Evolutionary conservation across 2,329 filamentous ascomycete genomes (phyloP), one percentile per base, ranked within the genome.

Genomic region (Nemania diffusa): DNA sequence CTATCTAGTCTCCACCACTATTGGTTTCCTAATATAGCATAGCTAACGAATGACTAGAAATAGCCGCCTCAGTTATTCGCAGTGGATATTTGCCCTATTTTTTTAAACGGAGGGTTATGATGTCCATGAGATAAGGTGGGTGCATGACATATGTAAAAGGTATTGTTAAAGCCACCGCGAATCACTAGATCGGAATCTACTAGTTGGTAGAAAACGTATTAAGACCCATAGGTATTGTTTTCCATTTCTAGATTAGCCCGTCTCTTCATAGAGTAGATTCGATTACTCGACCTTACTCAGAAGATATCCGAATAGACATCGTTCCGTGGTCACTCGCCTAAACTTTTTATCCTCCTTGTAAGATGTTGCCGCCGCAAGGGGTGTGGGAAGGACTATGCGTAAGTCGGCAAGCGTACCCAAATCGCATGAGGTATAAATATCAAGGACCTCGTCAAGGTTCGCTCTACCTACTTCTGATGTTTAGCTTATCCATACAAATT

Each of bases 11-110:
- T 44, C 53, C 53, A 44, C 34, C 15, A 3, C 1, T 57, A 57
- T 57, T 57, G 24, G 0, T 57, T 57, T 57, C 53, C 34, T 44
- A 57, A 57, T 42, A 17, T 13, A 15, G 53, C 17, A 40, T n/a
- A 44, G 22, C 4, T 46, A 5, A 46, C 17, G 17, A 46, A 3
- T 22, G n/a, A n/a, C n/a, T n/a, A n/a, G n/a, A n/a, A n/a, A n/a
- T n/a, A n/a, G n/a, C n/a, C n/a, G n/a, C n/a, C n/a, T n/a, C n/a
- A n/a, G n/a, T n/a, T n/a, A n/a, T n/a, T n/a, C n/a, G n/a, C n/a
- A n/a, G n/a, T n/a, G n/a, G n/a, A n/a, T n/a, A n/a, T n/a, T n/a
- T n/a, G n/a, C n/a, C n/a, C n/a, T n/a, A n/a, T n/a, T n/a, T n/a
- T n/a, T n/a, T n/a, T n/a, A n/a, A n/a, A n/a, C n/a, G n/a, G n/a